Percentiles rank a stretch among this genome's conserved stretches.
These are phyloP conservation scores for Sambucus nigra DNA, from an alignment of 129 eudicot species.

Conservation along the genomic window DNA sequence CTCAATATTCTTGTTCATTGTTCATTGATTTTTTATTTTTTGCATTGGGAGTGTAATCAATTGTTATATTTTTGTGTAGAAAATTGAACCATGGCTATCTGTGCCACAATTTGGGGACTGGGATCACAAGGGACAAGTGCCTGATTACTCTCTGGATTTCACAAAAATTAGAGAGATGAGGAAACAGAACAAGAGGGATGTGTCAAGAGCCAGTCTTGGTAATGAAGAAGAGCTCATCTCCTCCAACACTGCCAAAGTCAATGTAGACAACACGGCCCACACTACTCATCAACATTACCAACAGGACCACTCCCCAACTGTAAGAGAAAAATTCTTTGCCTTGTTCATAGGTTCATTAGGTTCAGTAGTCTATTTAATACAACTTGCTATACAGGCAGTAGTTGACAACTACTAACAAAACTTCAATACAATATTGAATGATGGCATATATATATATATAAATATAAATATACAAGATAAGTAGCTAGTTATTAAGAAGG, in stretches of 20 bases:
- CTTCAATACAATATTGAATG: too few species aligned
- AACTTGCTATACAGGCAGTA: background rate
- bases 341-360: background rate
- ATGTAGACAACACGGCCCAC: constrained; percentile 18
- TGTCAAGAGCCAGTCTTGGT: constrained; percentile 86
- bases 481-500: too few species aligned
- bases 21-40: background rate
- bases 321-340: constrained; percentile 33
- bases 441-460: too few species aligned
- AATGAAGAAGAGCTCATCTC: constrained; percentile 81
- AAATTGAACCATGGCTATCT: constrained; percentile 79
- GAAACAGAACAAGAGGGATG: constrained; percentile 87
- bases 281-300: constrained; percentile 29
- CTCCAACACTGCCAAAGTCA: constrained; percentile 28
- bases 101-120: constrained; percentile 98
- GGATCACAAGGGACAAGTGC: constrained; percentile 82
- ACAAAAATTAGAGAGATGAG: constrained; percentile 87
- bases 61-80: constrained; percentile 43
- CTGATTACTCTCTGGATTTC: constrained; percentile 92
- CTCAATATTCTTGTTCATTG: background rate
- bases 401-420: too few species aligned
- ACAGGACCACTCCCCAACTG: constrained; percentile 73
- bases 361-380: background rate
- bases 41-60: background rate
- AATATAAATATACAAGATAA: too few species aligned